Evolutionary conservation across 2,329 filamentous ascomycete species (phyloP), one percentile per base, ranked within the genome.

Genomic region (Apiospora arundinis): DNA sequence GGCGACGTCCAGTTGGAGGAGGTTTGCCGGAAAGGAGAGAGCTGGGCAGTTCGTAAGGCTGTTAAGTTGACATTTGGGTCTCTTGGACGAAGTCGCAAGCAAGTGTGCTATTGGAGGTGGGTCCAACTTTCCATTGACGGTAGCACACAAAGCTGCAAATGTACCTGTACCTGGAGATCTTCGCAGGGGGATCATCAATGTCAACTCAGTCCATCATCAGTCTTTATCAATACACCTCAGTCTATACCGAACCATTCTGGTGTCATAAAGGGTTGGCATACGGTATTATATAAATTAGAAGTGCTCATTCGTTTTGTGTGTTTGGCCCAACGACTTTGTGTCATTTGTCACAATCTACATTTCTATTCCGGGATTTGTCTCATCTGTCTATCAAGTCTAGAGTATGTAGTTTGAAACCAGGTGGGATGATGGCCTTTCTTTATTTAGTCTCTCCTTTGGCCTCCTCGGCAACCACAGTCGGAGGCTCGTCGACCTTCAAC

Each of bases 111-210:
- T 40, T 63, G 56, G 37, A 40, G 56, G 56, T 63, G 56, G 56
- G 56, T n/a, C 56, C 32, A 2, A n/a, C 32, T 11, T 14, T 63
- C 32, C 11, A 45, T n/a, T n/a, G n/a, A n/a, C 7, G 32, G 32
- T 21, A 18, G 32, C 56, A 63, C 28, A n/a, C 56, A 56, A 40
- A 63, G 56, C 56, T 63, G 32, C 32, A n/a, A 52, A 63, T n/a
- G 56, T 63, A 63, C 56, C 56, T 63, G 56, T 56, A 56, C 52
- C 56, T 63, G 56, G 32, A 40, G 56, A 63, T 63, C 56, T 37
- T 63, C 56, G 18, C 56, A 40, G 56, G 56, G 56, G 56, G 28
- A 63, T n/a, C 18, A 32, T 63, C 56, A 40, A 63, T 40, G 52
- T 37, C 52, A n/a, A 37, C 52, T 60, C 52, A 60, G 37, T 60